Conservation (phyloP, 176 grass and related monocot genomes). For the Juncus inflexus region DNA sequence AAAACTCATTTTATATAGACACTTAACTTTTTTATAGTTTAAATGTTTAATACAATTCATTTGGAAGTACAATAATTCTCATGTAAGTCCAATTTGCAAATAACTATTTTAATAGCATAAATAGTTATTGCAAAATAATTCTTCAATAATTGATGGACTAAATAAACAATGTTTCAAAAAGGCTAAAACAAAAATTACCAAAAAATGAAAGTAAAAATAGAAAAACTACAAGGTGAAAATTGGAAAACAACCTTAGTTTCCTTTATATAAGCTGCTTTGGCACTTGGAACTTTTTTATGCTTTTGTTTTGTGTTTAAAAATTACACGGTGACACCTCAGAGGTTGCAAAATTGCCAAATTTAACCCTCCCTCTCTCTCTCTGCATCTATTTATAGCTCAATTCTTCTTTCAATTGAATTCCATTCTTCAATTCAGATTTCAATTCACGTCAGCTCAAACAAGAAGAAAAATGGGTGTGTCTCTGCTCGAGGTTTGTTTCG, state of each 20-base stretch:
- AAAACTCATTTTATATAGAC: too few species aligned
- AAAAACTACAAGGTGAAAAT: conserved; percentile 9
- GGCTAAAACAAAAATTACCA: neutral
- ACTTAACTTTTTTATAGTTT: too few species aligned
- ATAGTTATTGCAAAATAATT: neutral
- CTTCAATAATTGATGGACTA: neutral
- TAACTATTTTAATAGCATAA: too few species aligned
- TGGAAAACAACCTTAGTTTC: neutral
- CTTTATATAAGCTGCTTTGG: conserved; percentile 12
- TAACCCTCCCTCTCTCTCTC: conserved; percentile 4
- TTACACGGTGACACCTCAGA: conserved; percentile 25
- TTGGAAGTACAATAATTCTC: too few species aligned
- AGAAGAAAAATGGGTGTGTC: conserved; percentile 31
- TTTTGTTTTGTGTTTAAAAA: conserved; percentile 10
- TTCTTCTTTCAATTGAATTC: conserved; percentile 10
- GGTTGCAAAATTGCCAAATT: conserved; percentile 11
- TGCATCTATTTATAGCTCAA: neutral
- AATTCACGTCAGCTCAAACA: neutral
- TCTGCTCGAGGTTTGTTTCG: conserved; percentile 32
- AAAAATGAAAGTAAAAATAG: neutral
- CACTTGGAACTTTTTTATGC: neutral
- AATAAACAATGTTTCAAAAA: neutral
- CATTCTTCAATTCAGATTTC: neutral
- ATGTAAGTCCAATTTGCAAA: too few species aligned
- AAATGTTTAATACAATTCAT: too few species aligned